These are phyloP conservation scores for Lepidium didymum DNA, from an alignment of 345 rosid genomes.

Conservation along the genomic window DNA sequence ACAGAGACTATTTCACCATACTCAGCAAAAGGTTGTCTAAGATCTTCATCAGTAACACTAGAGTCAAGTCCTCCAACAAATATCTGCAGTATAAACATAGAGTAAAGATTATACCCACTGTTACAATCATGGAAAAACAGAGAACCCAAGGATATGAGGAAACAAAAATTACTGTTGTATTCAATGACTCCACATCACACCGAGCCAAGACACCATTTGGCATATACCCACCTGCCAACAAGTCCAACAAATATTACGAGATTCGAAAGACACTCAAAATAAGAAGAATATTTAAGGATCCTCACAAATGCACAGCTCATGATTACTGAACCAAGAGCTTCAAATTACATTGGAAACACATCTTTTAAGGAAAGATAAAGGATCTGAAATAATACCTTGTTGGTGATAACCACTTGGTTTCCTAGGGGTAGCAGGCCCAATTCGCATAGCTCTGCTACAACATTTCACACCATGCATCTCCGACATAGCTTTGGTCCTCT, in stretches of 20 bases:
- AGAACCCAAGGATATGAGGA: neutral
- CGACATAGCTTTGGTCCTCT: slow-evolving; percentile 67
- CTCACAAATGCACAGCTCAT: neutral
- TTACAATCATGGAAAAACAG: neutral
- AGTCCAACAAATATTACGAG: slow-evolving; percentile 15
- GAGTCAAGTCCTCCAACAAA: slow-evolving; percentile 97
- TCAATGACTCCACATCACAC: slow-evolving; percentile 66
- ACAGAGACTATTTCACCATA: slow-evolving; percentile 89
- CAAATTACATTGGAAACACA: neutral
- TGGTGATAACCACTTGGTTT: slow-evolving; percentile 82
- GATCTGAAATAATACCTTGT: slow-evolving; percentile 38
- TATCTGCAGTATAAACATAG: slow-evolving; percentile 36
- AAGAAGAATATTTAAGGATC: neutral
- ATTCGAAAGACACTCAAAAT: neutral
- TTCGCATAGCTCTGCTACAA: slow-evolving; percentile 80
- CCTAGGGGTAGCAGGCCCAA: slow-evolving; percentile 89
- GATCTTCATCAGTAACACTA: slow-evolving; percentile 76
- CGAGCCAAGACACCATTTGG: slow-evolving; percentile 52
- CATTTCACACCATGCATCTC: slow-evolving; percentile 88
- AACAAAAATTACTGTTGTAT: slow-evolving; percentile 66
- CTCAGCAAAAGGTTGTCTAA: slow-evolving; percentile 63
- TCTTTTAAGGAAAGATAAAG: neutral
- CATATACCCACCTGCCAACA: slow-evolving; percentile 57
- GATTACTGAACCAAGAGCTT: no score
- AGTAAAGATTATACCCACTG: neutral